Conservation (phyloP, 2,329 filamentous ascomycete genomes). For the Aaosphaeria pasadenensis region DNA sequence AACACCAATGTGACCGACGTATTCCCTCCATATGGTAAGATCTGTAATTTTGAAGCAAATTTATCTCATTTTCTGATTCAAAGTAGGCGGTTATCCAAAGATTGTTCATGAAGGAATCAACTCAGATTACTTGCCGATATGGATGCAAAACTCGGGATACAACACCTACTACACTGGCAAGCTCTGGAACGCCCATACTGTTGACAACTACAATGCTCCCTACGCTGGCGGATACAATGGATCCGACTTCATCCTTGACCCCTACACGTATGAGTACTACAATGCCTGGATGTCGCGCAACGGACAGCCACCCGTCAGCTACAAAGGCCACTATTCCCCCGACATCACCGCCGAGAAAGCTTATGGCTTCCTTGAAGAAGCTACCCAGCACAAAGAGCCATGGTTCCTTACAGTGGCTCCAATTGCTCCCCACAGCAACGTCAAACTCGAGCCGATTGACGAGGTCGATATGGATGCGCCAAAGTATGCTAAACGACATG, state of each 20-base stretch:
- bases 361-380: neutral
- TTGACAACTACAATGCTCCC: slow-evolving; percentile 59
- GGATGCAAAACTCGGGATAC: slow-evolving; percentile 65
- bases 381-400: slow-evolving; percentile 42
- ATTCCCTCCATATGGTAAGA: slow-evolving; percentile 31
- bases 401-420: slow-evolving; percentile 67
- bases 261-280: neutral
- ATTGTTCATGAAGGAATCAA: slow-evolving; percentile 64
- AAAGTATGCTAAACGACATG: slow-evolving; percentile 51
- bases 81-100: slow-evolving; percentile 58
- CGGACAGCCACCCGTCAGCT: neutral
- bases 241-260: slow-evolving; percentile 25
- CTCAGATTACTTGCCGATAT: slow-evolving; percentile 64
- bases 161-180: slow-evolving; percentile 70
- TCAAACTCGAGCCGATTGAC: slow-evolving; percentile 29
- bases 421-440: slow-evolving; percentile 62
- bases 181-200: slow-evolving; percentile 62
- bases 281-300: neutral
- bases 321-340: neutral
- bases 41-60: neutral
- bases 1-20: slow-evolving; percentile 68
- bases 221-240: slow-evolving; percentile 57
- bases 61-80: neutral
- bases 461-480: slow-evolving; percentile 17
- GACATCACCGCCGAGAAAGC: neutral